Evolutionary conservation across 2,329 filamentous ascomycete species (phyloP).

Genomic region (Chrysoporthe deuterocubensis): DNA sequence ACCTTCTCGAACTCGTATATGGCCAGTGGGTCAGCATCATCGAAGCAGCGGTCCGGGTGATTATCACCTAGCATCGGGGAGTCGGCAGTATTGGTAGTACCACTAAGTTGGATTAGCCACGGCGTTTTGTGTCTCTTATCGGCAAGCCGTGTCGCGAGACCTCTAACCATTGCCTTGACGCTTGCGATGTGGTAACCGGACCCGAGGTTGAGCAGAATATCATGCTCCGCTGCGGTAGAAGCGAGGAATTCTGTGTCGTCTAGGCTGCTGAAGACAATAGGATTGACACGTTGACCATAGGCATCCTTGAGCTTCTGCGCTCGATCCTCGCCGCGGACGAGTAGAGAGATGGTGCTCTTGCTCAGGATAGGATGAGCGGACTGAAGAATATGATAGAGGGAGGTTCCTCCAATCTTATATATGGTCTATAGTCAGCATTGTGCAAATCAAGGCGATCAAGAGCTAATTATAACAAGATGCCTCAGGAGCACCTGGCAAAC

Average conservation of each 20-base stretch:
- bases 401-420: slow-evolving; percentile 34
- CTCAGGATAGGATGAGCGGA: slow-evolving; percentile 32
- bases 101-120: slow-evolving; percentile 40
- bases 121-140: neutral
- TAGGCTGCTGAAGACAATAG: slow-evolving; percentile 33
- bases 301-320: slow-evolving; percentile 3
- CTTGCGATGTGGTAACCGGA: slow-evolving; percentile 42
- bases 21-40: slow-evolving; percentile 45
- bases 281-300: slow-evolving; percentile 30
- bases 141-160: slow-evolving; percentile 38
- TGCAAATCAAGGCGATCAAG: no score
- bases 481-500: neutral
- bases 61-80: slow-evolving; percentile 41
- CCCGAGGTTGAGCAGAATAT: slow-evolving; percentile 49
- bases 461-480: neutral
- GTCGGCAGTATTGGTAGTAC: slow-evolving; percentile 49
- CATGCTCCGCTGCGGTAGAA: slow-evolving; percentile 33
- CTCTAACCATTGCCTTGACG: slow-evolving; percentile 46
- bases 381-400: slow-evolving; percentile 32
- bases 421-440: neutral
- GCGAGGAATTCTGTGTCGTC: slow-evolving; percentile 33
- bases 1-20: slow-evolving; percentile 46
- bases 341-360: slow-evolving; percentile 30
- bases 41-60: slow-evolving; percentile 41
- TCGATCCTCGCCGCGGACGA: slow-evolving; percentile 32